These are phyloP conservation scores for Cutaneotrichosporon sp. DNA, from an alignment of 1,284 basidiomycete species.

Conservation along the genomic window DNA sequence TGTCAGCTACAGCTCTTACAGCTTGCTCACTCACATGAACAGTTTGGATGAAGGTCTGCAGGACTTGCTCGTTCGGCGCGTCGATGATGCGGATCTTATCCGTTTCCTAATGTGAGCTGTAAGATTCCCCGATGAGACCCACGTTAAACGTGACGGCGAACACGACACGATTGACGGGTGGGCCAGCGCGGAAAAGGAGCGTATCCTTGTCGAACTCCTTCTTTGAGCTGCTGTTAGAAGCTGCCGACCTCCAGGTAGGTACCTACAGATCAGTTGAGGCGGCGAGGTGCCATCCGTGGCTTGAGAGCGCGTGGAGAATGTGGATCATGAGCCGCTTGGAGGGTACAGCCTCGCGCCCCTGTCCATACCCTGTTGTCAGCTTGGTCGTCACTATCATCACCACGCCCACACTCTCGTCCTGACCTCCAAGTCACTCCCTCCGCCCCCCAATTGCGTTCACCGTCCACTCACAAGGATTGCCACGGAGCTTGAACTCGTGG, in stretches of 20 bases:
- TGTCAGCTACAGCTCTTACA: neutral
- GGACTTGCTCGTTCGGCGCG: constrained; percentile 26
- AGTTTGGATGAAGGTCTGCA: constrained; percentile 28
- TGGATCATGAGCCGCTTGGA: constrained; percentile 34
- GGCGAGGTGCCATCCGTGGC: constrained; percentile 34
- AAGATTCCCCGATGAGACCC: no score
- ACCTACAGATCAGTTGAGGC: constrained; percentile 26
- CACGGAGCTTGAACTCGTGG: constrained; percentile 38
- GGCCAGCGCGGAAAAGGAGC: constrained; percentile 33
- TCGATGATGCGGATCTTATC: constrained; percentile 46
- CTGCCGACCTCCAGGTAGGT: neutral
- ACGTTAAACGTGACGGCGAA: constrained; percentile 41
- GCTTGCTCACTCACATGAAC: constrained; percentile 21
- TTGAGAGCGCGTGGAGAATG: constrained; percentile 26
- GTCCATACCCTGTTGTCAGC: constrained; percentile 29
- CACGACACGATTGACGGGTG: constrained; percentile 27
- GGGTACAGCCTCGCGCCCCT: constrained; percentile 31
- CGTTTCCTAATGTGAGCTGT: neutral
- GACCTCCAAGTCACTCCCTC: neutral
- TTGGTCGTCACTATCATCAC: neutral
- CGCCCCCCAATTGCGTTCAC: neutral
- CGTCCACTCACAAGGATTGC: constrained; percentile 31
- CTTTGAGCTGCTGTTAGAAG: constrained; percentile 15
- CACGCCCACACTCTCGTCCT: no score
- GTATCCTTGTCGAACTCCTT: constrained; percentile 39